Conservation (phyloP, 2,329 filamentous ascomycete species). For the Spiromastix sp. region DNA sequence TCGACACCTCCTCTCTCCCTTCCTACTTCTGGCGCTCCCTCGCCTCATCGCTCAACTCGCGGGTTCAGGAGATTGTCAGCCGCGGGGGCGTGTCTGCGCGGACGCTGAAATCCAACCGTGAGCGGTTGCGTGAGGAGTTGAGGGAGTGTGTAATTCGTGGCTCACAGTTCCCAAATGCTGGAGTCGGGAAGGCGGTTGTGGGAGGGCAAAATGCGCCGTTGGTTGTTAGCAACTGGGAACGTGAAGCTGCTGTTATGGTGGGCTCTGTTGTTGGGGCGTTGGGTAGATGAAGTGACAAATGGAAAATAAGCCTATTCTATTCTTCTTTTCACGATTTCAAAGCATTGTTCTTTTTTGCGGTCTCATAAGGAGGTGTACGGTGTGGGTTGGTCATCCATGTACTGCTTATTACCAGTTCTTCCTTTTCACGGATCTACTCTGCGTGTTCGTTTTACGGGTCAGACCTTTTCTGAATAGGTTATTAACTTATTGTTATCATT, state of each 20-base stretch:
- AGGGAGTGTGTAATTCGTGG: constrained; percentile 74
- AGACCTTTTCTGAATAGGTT: no score
- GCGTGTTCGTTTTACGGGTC: no score
- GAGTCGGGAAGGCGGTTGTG: constrained; percentile 32
- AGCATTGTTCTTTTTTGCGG: background rate
- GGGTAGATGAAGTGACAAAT: constrained; percentile 17
- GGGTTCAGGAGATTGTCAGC: constrained; percentile 74
- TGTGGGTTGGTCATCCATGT: background rate
- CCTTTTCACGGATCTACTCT: no score
- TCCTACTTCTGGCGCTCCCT: constrained; percentile 92
- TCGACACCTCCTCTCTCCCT: constrained; percentile 78
- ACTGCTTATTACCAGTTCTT: background rate
- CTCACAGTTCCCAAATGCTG: constrained; percentile 53
- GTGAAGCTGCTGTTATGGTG: constrained; percentile 92
- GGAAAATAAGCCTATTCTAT: background rate
- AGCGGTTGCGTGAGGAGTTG: constrained; percentile 64
- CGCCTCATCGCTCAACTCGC: constrained; percentile 62
- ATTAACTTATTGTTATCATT: no score
- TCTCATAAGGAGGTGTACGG: background rate
- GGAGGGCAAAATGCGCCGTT: constrained; percentile 35
- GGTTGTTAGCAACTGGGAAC: constrained; percentile 58
- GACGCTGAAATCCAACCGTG: constrained; percentile 66
- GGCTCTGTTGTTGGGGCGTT: constrained; percentile 62
- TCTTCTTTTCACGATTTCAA: background rate
- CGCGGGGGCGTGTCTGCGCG: constrained; percentile 76